Conservation (phyloP, 2,329 filamentous ascomycete genomes). For the Ilyonectria destructans region DNA sequence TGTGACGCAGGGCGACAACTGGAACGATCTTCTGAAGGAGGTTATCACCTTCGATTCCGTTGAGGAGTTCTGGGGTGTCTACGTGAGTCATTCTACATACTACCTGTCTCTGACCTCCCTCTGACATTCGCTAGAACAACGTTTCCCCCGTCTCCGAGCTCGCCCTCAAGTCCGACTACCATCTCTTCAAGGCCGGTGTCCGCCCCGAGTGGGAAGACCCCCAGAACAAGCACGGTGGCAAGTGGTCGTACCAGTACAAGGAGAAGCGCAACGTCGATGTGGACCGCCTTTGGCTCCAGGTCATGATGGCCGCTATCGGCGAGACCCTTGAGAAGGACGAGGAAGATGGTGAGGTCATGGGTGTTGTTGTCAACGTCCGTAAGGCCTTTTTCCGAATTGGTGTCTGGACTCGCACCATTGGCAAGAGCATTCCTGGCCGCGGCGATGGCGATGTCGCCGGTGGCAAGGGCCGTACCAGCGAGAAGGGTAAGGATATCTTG, state of each 20-base stretch:
- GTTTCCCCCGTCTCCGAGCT: conserved; percentile 97
- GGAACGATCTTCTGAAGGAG: conserved; percentile 98
- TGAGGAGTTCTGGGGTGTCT: conserved; percentile 99
- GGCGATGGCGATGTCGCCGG: conserved; percentile 81
- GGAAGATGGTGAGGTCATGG: conserved; percentile 97
- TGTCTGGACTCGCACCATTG: conserved; percentile 96
- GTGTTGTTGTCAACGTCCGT: conserved; percentile 98
- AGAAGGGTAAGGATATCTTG: conserved; percentile 90
- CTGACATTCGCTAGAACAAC: conserved; percentile 82
- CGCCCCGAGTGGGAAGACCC: conserved; percentile 98
- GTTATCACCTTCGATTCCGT: conserved; percentile 99
- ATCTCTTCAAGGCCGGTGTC: conserved; percentile 98
- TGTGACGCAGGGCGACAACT: conserved; percentile 86
- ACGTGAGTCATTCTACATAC: conserved; percentile 75
- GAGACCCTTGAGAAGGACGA: conserved; percentile 94
- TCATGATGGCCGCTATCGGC: conserved; percentile 96
- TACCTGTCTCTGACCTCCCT: conserved; percentile 34
- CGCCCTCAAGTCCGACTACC: conserved; percentile 98
- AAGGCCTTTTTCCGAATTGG: conserved; percentile 99
- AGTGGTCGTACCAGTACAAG: conserved; percentile 99
- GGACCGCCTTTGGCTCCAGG: conserved; percentile 96
- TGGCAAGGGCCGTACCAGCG: conserved; percentile 82
- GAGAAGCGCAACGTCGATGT: conserved; percentile 94
- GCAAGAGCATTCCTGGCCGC: conserved; percentile 85
- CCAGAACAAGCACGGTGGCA: conserved; percentile 99